Evolutionary conservation across 768 basidiomycete species (phyloP).

Genomic region (Kwoniella sp.): DNA sequence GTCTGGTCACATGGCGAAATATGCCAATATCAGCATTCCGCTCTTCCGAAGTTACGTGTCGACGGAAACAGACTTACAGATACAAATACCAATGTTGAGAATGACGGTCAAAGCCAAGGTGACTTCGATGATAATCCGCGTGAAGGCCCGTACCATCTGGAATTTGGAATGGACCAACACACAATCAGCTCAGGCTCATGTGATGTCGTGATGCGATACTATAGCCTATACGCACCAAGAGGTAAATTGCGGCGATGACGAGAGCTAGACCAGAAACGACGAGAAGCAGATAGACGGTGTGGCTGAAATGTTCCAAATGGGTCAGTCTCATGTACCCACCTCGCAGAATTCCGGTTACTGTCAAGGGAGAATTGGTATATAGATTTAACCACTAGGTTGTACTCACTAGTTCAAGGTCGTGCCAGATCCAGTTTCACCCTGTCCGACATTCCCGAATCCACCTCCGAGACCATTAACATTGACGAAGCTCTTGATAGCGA

Average conservation of each 20-base stretch:
- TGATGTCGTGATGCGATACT: no score
- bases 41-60: neutral
- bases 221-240: constrained; percentile 59
- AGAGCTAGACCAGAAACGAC: constrained; percentile 71
- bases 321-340: neutral
- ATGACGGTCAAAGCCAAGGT: constrained; percentile 50
- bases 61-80: constrained; percentile 67
- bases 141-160: constrained; percentile 68
- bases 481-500: constrained; percentile 67
- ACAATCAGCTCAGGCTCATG: neutral
- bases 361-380: no score
- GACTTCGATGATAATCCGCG: constrained; percentile 68
- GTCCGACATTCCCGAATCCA: constrained; percentile 61
- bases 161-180: neutral
- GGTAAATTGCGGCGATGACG: constrained; percentile 67
- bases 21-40: constrained; percentile 10
- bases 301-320: constrained; percentile 56
- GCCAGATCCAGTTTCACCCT: constrained; percentile 60
- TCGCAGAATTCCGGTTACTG: no score
- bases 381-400: neutral
- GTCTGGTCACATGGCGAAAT: constrained; percentile 22
- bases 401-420: constrained; percentile 70
- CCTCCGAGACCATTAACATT: constrained; percentile 70
- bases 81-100: constrained; percentile 65
- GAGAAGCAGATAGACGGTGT: constrained; percentile 74